Evolutionary conservation across 495 filamentous ascomycete species (phyloP).

Genomic region (Filosporella fistucella): DNA sequence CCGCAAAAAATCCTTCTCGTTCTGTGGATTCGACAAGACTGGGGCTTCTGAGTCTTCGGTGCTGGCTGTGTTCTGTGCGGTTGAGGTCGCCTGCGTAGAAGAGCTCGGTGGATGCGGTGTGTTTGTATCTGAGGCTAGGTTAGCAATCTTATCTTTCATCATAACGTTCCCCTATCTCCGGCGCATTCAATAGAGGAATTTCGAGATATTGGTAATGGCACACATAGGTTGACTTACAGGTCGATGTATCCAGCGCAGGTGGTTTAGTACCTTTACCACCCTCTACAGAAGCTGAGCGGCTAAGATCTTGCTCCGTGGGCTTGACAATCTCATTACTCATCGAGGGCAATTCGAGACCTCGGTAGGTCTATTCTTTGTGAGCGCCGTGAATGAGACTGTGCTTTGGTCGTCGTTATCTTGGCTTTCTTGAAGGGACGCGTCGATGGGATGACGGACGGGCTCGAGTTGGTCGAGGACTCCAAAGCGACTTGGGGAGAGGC

Average conservation of each 20-base stretch:
- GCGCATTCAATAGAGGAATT: background rate
- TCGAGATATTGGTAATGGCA: background rate
- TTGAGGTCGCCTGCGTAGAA: conserved; percentile 22
- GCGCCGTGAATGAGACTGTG: background rate
- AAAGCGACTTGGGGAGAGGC: conserved; percentile 9
- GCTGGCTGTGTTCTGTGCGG: conserved; percentile 33
- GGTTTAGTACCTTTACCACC: conserved; percentile 18
- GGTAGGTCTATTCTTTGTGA: background rate
- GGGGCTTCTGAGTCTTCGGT: conserved; percentile 32
- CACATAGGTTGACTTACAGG: conserved; percentile 17
- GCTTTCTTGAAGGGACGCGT: conserved; percentile 7
- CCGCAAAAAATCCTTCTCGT: conserved; percentile 39
- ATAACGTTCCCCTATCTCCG: conserved; percentile 21
- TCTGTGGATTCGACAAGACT: conserved; percentile 24
- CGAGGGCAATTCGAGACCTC: conserved; percentile 28
- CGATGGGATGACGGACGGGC: background rate
- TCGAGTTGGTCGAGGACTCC: conserved; percentile 2
- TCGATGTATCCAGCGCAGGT: conserved; percentile 23
- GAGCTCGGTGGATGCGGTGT: conserved; percentile 24
- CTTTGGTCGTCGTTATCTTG: background rate
- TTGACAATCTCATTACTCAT: conserved; percentile 44
- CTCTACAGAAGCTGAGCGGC: conserved; percentile 20
- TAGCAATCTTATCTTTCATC: conserved; percentile 10
- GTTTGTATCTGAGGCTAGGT: conserved; percentile 16
- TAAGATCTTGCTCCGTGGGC: conserved; percentile 27